These are phyloP conservation scores for Monosporozyma unispora DNA, from an alignment of 805 yeast species.

Conservation along the genomic window DNA sequence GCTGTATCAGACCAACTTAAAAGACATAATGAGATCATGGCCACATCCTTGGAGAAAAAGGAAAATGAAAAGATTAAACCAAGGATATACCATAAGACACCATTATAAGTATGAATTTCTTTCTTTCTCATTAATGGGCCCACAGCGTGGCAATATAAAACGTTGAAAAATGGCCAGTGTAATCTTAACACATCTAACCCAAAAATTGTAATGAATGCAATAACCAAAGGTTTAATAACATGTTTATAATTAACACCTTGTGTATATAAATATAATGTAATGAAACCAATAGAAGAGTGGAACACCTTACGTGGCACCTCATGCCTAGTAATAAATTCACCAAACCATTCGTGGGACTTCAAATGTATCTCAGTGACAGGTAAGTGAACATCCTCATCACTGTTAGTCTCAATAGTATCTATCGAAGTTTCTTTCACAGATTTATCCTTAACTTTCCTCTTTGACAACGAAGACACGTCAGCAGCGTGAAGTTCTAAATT, in stretches of 20 bases:
- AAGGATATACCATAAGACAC: conserved; percentile 77
- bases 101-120: conserved; percentile 68
- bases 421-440: not conserved
- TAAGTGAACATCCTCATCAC: conserved; percentile 20
- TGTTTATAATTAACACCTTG: conserved; percentile 45
- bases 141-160: conserved; percentile 51
- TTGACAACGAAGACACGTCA: not conserved
- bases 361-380: conserved; percentile 28
- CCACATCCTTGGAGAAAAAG: conserved; percentile 70
- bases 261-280: conserved; percentile 67
- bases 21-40: conserved; percentile 63
- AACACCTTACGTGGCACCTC: conserved; percentile 84
- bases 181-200: conserved; percentile 63
- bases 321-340: conserved; percentile 58
- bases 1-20: conserved; percentile 97
- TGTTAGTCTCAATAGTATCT: not conserved
- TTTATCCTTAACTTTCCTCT: not conserved
- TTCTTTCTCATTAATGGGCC: conserved; percentile 81
- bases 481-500: not conserved
- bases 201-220: conserved; percentile 49
- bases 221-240: conserved; percentile 51
- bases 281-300: conserved; percentile 82
- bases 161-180: conserved; percentile 51
- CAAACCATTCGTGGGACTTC: conserved; percentile 37
- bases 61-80: conserved; percentile 69